Conservation (phyloP, 2,329 filamentous ascomycete genomes). For the Scorias spongiosa region DNA sequence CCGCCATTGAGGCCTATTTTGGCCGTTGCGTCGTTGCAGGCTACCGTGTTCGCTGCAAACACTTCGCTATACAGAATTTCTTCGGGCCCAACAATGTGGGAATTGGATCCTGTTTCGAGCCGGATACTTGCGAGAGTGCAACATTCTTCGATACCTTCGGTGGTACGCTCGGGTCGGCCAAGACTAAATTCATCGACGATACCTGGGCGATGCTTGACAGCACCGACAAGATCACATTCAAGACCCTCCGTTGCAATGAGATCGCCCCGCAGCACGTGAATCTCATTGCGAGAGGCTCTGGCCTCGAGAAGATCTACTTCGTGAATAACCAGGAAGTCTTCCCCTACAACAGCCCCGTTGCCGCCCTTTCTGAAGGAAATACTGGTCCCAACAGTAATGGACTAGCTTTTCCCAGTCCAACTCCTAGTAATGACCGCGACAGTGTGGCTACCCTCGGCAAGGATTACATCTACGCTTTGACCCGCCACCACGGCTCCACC, state of each 20-base stretch:
- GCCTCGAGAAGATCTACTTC: slow-evolving; percentile 28
- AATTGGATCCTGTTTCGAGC: slow-evolving; percentile 30
- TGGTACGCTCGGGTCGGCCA: slow-evolving; percentile 23
- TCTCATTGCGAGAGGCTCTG: slow-evolving; percentile 19
- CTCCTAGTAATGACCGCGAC: slow-evolving; percentile 7
- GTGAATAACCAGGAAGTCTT: slow-evolving; percentile 18
- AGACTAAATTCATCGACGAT: slow-evolving; percentile 38
- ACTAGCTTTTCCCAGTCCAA: not conserved
- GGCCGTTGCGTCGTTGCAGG: slow-evolving; percentile 36
- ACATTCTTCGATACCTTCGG: slow-evolving; percentile 39
- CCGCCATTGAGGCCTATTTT: slow-evolving; percentile 40
- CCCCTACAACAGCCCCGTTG: slow-evolving; percentile 2
- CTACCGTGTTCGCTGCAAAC: slow-evolving; percentile 32
- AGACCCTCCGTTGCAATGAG: slow-evolving; percentile 11
- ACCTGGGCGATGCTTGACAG: slow-evolving; percentile 30
- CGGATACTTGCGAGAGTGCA: slow-evolving; percentile 29
- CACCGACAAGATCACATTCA: slow-evolving; percentile 6
- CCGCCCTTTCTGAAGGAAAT: not conserved
- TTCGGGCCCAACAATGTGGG: slow-evolving; percentile 38
- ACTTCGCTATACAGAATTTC: slow-evolving; percentile 41
- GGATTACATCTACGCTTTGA: slow-evolving; percentile 37
- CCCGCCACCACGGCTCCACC: slow-evolving; percentile 34
- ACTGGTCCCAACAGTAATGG: not conserved
- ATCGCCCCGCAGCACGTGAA: slow-evolving; percentile 14
- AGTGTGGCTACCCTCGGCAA: slow-evolving; percentile 14